Evolutionary conservation across 176 grass and related monocot species (phyloP).

Genomic region (Eragrostis nindensis): DNA sequence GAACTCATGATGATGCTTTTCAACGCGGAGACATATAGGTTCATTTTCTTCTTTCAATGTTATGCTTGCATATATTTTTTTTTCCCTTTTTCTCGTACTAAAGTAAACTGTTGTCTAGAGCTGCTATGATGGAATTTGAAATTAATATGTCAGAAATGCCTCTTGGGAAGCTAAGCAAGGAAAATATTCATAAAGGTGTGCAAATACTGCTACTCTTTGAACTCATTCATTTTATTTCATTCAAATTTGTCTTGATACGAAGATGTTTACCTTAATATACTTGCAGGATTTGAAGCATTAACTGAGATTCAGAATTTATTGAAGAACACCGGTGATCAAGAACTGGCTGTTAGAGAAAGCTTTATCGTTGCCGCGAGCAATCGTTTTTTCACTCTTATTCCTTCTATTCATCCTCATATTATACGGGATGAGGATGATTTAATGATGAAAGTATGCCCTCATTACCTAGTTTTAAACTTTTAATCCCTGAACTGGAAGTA

Average conservation of each 20-base stretch:
- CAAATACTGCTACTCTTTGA: constrained; percentile 17
- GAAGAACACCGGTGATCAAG: constrained; percentile 52
- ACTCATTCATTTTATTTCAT: constrained; percentile 10
- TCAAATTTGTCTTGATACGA: constrained; percentile 36
- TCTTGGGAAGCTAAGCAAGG: constrained; percentile 95
- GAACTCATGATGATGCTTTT: constrained; percentile 96
- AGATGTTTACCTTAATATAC: constrained; percentile 16
- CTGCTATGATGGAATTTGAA: constrained; percentile 96
- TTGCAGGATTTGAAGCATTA: constrained; percentile 91
- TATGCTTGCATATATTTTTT: not conserved
- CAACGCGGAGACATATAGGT: constrained; percentile 94
- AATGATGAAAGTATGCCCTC: constrained; percentile 71
- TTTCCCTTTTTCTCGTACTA: not conserved
- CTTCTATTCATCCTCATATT: constrained; percentile 88
- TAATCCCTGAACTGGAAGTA: constrained; percentile 18
- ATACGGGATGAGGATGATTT: constrained; percentile 79
- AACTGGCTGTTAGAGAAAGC: constrained; percentile 73
- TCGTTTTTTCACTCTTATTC: constrained; percentile 94
- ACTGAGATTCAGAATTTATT: constrained; percentile 94
- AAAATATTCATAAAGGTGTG: constrained; percentile 89
- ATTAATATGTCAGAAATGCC: constrained; percentile 99
- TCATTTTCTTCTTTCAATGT: constrained; percentile 5
- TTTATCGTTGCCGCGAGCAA: constrained; percentile 91
- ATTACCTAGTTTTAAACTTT: constrained; percentile 8
- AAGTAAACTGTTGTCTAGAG: constrained; percentile 45